Base-by-base conservation (phyloP, 1,284 basidiomycete genomes). In the Pseudozyma sp. region DNA sequence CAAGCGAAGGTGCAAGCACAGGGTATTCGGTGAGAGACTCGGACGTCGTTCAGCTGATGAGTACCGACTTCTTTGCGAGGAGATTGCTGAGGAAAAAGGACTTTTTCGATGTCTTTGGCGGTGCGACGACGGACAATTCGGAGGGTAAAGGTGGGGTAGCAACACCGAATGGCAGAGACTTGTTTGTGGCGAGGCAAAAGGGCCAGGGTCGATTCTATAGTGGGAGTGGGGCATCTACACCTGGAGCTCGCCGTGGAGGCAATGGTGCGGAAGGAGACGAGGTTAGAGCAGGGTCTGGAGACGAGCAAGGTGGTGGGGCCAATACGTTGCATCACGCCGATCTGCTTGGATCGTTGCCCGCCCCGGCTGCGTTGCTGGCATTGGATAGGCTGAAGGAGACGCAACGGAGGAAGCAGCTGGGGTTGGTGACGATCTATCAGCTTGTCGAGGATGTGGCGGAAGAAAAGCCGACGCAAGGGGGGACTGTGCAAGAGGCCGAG, bases 21-120 rank as follows among this genome's bases (percentile, higher is more conserved):
- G 77, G 73, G 35, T 60, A 76, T 39, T 69, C 73, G 18, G 62
- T 78, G 9, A 64, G 74, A 40, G 80, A 80, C 34, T 75, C 71
- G 16, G 80, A 82, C 44, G 72, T 82, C 16, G 70, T 82, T 11
- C 79, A 79, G 61, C 60, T 81, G 51, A 74, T 78, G 76, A 78
- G 78, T 54, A 66, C 60, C 38, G 78, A 79, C 53, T 75, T 79
- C 40, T 76, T 76, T 49, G 72, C 72, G 3, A 47, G 72, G 5
- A 50, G 72, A 11, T 19, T 76, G 54, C 39, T 76, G 42, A 53
- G 55, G 11, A 69, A 66, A 38, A 65, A 69, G 50, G 71, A 74
- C 52, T 74, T 74, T 36, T 69, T 74, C 55, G 65, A 74, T 43
- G 52, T 58, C 42, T 62, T 74, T 50, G 62, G 61, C 36, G 49